These are phyloP conservation scores for Hyaloscypha bicolor DNA, from an alignment of 495 filamentous ascomycete species.

Conservation along the genomic window DNA sequence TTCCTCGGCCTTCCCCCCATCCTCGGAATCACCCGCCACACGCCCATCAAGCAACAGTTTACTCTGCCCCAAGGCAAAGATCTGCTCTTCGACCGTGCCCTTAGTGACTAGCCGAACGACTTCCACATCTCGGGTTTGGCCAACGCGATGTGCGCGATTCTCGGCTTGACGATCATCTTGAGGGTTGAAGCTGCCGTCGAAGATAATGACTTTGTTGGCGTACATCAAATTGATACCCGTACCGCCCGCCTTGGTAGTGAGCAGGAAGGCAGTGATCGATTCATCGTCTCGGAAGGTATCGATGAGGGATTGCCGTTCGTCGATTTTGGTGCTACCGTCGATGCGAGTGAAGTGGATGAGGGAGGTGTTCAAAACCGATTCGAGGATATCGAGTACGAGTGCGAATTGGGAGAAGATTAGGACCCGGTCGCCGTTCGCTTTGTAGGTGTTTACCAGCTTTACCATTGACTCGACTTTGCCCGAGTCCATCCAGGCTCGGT, in stretches of 20 bases:
- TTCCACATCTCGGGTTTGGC: slow-evolving; percentile 87
- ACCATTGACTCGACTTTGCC: slow-evolving; percentile 83
- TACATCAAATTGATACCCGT: slow-evolving; percentile 93
- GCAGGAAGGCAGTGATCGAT: slow-evolving; percentile 85
- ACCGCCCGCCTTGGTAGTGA: slow-evolving; percentile 91
- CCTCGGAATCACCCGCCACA: slow-evolving; percentile 66
- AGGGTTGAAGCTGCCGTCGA: slow-evolving; percentile 93
- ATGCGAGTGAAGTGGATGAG: slow-evolving; percentile 76
- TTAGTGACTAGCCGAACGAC: slow-evolving; percentile 77
- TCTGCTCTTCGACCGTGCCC: slow-evolving; percentile 90
- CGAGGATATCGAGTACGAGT: slow-evolving; percentile 86
- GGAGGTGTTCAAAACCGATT: slow-evolving; percentile 74
- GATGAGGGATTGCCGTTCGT: slow-evolving; percentile 81
- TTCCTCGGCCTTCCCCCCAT: slow-evolving; percentile 47
- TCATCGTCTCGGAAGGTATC: slow-evolving; percentile 78
- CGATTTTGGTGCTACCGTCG: slow-evolving; percentile 82
- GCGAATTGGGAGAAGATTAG: slow-evolving; percentile 94
- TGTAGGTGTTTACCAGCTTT: slow-evolving; percentile 70
- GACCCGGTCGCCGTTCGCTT: slow-evolving; percentile 79
- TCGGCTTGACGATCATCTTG: slow-evolving; percentile 96
- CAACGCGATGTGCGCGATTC: slow-evolving; percentile 93
- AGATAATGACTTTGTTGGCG: slow-evolving; percentile 97
- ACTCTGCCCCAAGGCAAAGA: slow-evolving; percentile 82
- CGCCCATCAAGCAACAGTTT: slow-evolving; percentile 91
- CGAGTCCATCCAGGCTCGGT: slow-evolving; percentile 86